Percentiles rank a stretch among this genome's conserved stretches.
Evolutionary conservation across 768 basidiomycete species (phyloP).

Genomic region (Fistulinella prunicolor): DNA sequence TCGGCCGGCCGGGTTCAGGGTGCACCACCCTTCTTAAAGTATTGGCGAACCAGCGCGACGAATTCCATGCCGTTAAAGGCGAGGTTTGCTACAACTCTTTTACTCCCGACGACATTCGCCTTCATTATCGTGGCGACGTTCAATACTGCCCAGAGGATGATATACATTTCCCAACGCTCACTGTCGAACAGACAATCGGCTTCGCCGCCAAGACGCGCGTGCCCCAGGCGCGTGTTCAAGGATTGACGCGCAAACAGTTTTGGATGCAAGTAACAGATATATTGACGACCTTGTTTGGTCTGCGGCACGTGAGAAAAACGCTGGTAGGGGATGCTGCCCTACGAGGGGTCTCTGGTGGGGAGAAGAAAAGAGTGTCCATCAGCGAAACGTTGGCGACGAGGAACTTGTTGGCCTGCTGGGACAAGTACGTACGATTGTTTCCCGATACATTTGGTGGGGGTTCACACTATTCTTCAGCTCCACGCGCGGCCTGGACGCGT

Average conservation of each 20-base stretch:
- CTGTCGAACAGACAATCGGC: conserved; percentile 70
- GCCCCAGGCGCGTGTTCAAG: conserved; percentile 51
- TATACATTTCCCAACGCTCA: conserved; percentile 80
- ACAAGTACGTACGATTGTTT: conserved; percentile 47
- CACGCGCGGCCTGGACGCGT: conserved; percentile 63
- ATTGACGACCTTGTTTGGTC: conserved; percentile 68
- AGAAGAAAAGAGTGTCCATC: conserved; percentile 82
- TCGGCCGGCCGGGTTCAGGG: conserved; percentile 83
- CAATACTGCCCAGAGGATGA: conserved; percentile 85
- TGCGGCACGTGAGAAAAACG: conserved; percentile 69
- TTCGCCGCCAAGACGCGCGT: conserved; percentile 69
- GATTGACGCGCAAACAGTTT: conserved; percentile 36
- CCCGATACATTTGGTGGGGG: no score
- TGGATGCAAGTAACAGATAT: conserved; percentile 38
- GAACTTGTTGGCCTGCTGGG: conserved; percentile 74
- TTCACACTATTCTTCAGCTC: conserved; percentile 59
- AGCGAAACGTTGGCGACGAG: conserved; percentile 69
- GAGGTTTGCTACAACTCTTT: conserved; percentile 76
- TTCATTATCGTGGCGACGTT: conserved; percentile 75
- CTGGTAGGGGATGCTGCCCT: conserved; percentile 79
- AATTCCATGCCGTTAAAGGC: conserved; percentile 67
- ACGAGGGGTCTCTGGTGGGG: conserved; percentile 70
- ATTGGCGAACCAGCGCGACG: conserved; percentile 70
- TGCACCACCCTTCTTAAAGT: conserved; percentile 83
- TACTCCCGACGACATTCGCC: conserved; percentile 56